Evolutionary conservation across 495 filamentous ascomycete genomes (phyloP).

Genomic region (Penicillium nucicola): DNA sequence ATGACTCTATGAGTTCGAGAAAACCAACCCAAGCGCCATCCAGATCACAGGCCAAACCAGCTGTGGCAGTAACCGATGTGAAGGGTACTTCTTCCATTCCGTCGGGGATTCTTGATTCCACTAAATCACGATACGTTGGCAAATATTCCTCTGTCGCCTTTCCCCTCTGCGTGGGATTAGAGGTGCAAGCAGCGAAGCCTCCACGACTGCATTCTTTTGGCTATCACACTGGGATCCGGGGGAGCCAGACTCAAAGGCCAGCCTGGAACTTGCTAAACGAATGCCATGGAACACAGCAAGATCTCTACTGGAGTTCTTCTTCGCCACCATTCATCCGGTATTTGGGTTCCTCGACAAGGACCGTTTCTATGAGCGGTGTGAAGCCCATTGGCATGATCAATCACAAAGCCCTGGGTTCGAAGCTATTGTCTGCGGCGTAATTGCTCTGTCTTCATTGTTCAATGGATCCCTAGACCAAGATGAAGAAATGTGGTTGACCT

Average conservation of each 20-base stretch:
- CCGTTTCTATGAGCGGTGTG: slow-evolving; percentile 14
- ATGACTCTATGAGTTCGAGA: slow-evolving; percentile 8
- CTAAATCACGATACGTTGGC: slow-evolving; percentile 30
- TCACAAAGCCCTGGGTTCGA: slow-evolving; percentile 26
- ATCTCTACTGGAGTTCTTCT: slow-evolving; percentile 28
- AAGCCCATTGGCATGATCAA: slow-evolving; percentile 25
- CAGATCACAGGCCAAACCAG: background rate
- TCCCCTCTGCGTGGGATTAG: slow-evolving; percentile 36
- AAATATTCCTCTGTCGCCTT: slow-evolving; percentile 43
- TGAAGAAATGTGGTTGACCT: slow-evolving; percentile 25
- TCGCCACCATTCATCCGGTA: slow-evolving; percentile 31
- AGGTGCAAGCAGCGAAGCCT: slow-evolving; percentile 34
- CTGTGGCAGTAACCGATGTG: too few relatives aligned
- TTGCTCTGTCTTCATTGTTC: slow-evolving; percentile 34
- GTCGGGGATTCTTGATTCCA: slow-evolving; percentile 20
- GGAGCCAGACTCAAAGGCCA: slow-evolving; percentile 16
- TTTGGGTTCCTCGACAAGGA: slow-evolving; percentile 40
- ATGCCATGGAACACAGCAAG: slow-evolving; percentile 25
- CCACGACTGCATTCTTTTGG: slow-evolving; percentile 45
- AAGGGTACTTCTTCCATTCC: slow-evolving; percentile 6
- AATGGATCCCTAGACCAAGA: slow-evolving; percentile 15
- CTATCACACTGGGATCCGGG: slow-evolving; percentile 39
- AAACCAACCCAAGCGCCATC: slow-evolving; percentile 6
- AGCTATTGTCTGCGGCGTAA: slow-evolving; percentile 30
- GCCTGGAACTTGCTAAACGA: slow-evolving; percentile 13